Conservation (phyloP, 176 grass and related monocot genomes). For the Rhynchospora tenuis region DNA sequence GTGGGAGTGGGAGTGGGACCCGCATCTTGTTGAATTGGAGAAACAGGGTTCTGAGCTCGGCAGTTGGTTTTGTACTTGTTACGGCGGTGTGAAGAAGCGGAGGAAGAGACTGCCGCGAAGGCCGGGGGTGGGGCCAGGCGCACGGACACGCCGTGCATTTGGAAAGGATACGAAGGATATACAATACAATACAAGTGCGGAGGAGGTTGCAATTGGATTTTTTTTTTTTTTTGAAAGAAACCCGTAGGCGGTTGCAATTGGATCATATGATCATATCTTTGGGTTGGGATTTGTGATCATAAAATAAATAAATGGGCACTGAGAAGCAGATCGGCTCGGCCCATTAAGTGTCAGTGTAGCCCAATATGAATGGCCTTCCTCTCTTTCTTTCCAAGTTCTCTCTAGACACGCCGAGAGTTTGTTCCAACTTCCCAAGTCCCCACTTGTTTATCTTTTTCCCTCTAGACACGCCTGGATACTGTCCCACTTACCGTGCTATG, state of each 20-base stretch:
- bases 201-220: neutral
- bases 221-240: too few relatives aligned
- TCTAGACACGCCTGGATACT: too few relatives aligned
- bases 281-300: too few relatives aligned
- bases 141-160: neutral
- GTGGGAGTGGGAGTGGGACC: neutral
- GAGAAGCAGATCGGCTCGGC: neutral
- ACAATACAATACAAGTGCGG: too few relatives aligned
- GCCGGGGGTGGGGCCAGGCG: neutral
- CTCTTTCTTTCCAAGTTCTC: too few relatives aligned
- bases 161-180: neutral
- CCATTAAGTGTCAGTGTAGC: neutral
- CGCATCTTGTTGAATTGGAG: neutral
- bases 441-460: too few relatives aligned
- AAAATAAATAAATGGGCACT: too few relatives aligned
- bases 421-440: too few relatives aligned
- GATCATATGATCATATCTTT: too few relatives aligned
- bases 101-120: neutral
- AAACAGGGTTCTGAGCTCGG: neutral
- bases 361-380: neutral
- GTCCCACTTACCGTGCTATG: too few relatives aligned
- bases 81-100: neutral
- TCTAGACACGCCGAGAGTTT: too few relatives aligned
- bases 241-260: too few relatives aligned
- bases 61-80: neutral